Evolutionary conservation across 345 rosid genomes (phyloP).

Genomic region (Aquilaria yunnanensis): DNA sequence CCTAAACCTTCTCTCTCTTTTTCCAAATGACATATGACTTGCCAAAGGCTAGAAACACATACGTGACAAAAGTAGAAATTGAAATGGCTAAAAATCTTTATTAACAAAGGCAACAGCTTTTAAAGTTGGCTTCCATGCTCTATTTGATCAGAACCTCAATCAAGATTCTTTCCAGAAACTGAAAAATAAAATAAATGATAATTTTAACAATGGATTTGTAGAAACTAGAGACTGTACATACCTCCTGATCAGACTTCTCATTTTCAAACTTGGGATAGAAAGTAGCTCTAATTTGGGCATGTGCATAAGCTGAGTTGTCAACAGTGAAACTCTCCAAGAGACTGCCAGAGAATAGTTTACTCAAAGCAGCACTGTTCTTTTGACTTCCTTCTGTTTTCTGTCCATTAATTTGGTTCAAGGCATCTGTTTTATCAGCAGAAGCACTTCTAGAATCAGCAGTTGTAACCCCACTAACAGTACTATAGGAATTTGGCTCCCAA

Average conservation of each 20-base stretch:
- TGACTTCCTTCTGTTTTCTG: slow-evolving; percentile 19
- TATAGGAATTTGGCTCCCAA: slow-evolving; percentile 53
- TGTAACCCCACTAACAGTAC: slow-evolving; percentile 39
- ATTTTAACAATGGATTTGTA: background rate
- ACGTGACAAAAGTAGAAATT: too few species aligned
- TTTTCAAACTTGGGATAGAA: slow-evolving; percentile 98
- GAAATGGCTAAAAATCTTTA: too few species aligned
- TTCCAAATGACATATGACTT: too few species aligned
- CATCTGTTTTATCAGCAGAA: slow-evolving; percentile 19
- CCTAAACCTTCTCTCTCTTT: too few species aligned
- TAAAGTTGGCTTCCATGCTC: too few species aligned
- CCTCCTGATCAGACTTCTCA: slow-evolving; percentile 99
- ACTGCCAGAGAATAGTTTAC: slow-evolving; percentile 38
- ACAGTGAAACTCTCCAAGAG: slow-evolving; percentile 53
- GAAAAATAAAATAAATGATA: too few species aligned
- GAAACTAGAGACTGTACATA: slow-evolving; percentile 8
- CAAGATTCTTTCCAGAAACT: too few species aligned
- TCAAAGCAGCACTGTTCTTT: slow-evolving; percentile 29
- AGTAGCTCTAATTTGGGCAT: slow-evolving; percentile 86
- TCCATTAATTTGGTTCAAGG: slow-evolving; percentile 11
- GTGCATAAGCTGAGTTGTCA: slow-evolving; percentile 55
- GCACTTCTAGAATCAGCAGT: slow-evolving; percentile 18
- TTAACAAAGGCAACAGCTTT: too few species aligned
- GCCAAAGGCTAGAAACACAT: too few species aligned
- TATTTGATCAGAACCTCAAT: too few species aligned